Conservation (phyloP, 306 rosid species). For the Oemleria cerasiformis region DNA sequence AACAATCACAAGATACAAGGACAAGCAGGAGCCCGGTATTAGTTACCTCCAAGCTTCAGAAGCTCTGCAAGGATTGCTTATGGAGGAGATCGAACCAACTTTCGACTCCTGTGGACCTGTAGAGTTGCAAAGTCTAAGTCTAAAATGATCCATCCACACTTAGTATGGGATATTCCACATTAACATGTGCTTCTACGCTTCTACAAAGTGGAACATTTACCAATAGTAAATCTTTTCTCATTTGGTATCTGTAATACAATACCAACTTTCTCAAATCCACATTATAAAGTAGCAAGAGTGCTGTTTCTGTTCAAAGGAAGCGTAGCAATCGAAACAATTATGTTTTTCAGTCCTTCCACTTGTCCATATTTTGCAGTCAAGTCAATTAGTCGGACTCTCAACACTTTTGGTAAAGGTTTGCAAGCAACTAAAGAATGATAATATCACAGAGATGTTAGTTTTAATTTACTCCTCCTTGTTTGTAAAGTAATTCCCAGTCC, state of each 20-base stretch:
- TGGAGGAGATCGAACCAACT: background rate
- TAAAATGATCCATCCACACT: background rate
- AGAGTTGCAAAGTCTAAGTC: background rate
- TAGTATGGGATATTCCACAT: background rate
- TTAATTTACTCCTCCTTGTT: background rate
- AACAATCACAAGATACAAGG: background rate
- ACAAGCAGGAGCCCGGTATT: background rate
- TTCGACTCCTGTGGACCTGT: background rate
- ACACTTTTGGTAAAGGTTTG: background rate
- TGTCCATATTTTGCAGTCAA: background rate
- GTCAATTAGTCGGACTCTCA: background rate
- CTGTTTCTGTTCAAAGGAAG: background rate
- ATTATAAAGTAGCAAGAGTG: background rate
- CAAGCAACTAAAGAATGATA: background rate
- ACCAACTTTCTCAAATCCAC: background rate
- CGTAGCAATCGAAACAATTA: background rate
- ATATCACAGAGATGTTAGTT: background rate
- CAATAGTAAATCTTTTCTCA: background rate
- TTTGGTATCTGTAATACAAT: background rate
- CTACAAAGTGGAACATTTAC: background rate
- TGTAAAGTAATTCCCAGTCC: conserved; percentile 8
- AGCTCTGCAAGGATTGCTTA: background rate
- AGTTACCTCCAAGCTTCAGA: background rate
- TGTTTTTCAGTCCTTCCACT: conserved; percentile 2
- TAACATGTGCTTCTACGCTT: background rate